A percentile compares a stretch with the other conserved stretches of the same genome.
phyloP scores from a whole-genome alignment of 1,139 yeast species.

The Magnusiomyces fungicola region DNA sequence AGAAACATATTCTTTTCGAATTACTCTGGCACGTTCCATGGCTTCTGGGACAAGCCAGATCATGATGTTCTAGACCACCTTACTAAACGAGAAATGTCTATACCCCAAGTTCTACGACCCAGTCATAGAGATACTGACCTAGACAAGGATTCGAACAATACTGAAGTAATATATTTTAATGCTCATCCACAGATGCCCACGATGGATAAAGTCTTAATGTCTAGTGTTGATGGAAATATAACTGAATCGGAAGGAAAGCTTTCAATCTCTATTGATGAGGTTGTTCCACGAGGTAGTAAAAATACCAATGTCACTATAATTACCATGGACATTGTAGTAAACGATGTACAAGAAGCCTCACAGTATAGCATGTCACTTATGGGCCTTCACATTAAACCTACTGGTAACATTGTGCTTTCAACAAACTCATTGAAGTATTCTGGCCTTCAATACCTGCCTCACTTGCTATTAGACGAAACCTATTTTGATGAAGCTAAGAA shows the following conservation, averaged over 20 bases:
- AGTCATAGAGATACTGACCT: too few species aligned
- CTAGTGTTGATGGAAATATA: conserved; percentile 2
- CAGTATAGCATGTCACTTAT: conserved; percentile 36
- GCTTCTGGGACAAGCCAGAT: neutral
- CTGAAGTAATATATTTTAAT: neutral
- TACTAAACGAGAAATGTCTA: neutral
- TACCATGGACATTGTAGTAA: conserved; percentile 19
- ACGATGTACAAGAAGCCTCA: conserved; percentile 19
- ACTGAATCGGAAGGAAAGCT: conserved; percentile 5
- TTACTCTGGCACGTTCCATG: conserved; percentile 3
- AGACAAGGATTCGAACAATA: too few species aligned
- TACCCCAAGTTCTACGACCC: neutral
- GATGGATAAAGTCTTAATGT: neutral
- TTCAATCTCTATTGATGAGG: conserved; percentile 3
- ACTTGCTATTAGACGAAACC: conserved; percentile 33
- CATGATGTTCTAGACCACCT: neutral
- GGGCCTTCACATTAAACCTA: conserved; percentile 65
- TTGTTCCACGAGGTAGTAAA: neutral
- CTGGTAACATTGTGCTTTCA: conserved; percentile 59
- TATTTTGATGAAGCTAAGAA: conserved; percentile 39
- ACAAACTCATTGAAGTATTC: conserved; percentile 69
- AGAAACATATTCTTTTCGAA: conserved; percentile 1
- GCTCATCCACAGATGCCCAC: neutral
- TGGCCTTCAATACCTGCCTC: conserved; percentile 56
- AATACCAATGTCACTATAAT: conserved; percentile 20